Percentiles rank a stretch among this genome's conserved stretches.
phyloP scores from a whole-genome alignment of 1,139 yeast genomes.

The Zygosaccharomyces pseudobailii region DNA sequence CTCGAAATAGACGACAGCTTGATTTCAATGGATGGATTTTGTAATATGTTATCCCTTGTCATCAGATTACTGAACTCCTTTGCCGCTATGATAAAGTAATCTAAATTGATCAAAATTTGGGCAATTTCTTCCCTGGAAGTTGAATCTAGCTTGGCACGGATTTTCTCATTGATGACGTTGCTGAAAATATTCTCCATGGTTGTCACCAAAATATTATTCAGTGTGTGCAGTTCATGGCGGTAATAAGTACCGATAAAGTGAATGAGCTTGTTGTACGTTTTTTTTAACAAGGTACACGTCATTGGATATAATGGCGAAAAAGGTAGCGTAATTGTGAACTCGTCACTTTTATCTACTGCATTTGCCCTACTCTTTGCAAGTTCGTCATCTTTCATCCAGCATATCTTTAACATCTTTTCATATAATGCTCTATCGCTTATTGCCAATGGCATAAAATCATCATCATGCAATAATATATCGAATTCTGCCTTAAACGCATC shows the following conservation, averaged over 20 bases:
- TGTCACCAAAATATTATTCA: constrained; percentile 48
- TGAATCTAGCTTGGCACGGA: constrained; percentile 60
- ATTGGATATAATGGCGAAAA: constrained; percentile 86
- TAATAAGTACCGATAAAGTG: constrained; percentile 55
- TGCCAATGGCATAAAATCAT: constrained; percentile 83
- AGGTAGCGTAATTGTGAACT: constrained; percentile 73
- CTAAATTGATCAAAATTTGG: constrained; percentile 82
- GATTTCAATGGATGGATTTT: constrained; percentile 51
- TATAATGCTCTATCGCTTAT: constrained; percentile 58
- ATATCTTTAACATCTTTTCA: constrained; percentile 54
- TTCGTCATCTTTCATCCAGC: constrained; percentile 60
- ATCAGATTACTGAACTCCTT: constrained; percentile 40
- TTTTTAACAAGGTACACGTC: constrained; percentile 70
- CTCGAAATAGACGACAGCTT: constrained; percentile 52
- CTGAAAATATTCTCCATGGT: constrained; percentile 67
- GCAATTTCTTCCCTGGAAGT: constrained; percentile 86
- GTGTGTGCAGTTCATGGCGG: constrained; percentile 50
- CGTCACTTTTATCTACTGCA: constrained; percentile 30
- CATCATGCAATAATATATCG: constrained; percentile 59
- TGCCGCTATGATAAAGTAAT: constrained; percentile 65
- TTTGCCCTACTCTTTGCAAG: constrained; percentile 40
- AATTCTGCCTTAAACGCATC: constrained; percentile 60
- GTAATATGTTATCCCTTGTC: constrained; percentile 40
- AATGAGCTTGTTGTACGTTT: constrained; percentile 57
- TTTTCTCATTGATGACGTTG: constrained; percentile 64